These are phyloP conservation scores for Phyllostachys edulis DNA, from an alignment of 176 grass and related monocot genomes.

Conservation along the genomic window DNA sequence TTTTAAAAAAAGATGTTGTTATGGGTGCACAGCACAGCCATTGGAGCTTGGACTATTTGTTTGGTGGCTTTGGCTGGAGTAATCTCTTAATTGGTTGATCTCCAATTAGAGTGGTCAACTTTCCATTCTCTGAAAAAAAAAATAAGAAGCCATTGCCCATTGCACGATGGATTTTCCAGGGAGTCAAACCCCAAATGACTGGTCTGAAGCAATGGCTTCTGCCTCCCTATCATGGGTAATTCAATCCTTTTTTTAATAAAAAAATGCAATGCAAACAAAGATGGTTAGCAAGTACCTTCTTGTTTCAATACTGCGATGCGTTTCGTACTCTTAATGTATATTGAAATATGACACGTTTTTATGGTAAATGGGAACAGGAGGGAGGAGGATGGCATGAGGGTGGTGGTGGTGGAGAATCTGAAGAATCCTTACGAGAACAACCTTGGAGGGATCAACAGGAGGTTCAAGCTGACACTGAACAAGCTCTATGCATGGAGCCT, in stretches of 20 bases:
- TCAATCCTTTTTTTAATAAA: neutral
- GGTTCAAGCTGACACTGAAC: slow-evolving; percentile 94
- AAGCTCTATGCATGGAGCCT: slow-evolving; percentile 97
- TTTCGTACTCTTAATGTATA: neutral
- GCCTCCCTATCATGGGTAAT: neutral
- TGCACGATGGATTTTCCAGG: neutral
- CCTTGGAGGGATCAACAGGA: slow-evolving; percentile 67
- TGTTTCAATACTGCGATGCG: neutral
- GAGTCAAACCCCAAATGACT: neutral
- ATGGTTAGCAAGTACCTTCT: neutral
- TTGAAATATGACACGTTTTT: slow-evolving; percentile 7
- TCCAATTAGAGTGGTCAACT: slow-evolving; percentile 24
- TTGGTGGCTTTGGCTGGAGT: neutral
- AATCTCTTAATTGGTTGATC: neutral
- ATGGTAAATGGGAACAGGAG: slow-evolving; percentile 43
- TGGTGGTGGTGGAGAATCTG: slow-evolving; percentile 78
- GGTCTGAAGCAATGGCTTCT: neutral
- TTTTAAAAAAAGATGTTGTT: slow-evolving; percentile 1
- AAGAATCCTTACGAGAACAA: slow-evolving; percentile 92
- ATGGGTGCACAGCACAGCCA: neutral
- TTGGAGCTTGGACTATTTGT: slow-evolving; percentile 12
- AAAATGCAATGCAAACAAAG: neutral
- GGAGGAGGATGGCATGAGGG: slow-evolving; percentile 91
- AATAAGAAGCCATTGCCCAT: neutral
- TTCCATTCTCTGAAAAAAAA: neutral